Conservation (phyloP, 345 rosid genomes). For the Noccaea bulbosa region DNA sequence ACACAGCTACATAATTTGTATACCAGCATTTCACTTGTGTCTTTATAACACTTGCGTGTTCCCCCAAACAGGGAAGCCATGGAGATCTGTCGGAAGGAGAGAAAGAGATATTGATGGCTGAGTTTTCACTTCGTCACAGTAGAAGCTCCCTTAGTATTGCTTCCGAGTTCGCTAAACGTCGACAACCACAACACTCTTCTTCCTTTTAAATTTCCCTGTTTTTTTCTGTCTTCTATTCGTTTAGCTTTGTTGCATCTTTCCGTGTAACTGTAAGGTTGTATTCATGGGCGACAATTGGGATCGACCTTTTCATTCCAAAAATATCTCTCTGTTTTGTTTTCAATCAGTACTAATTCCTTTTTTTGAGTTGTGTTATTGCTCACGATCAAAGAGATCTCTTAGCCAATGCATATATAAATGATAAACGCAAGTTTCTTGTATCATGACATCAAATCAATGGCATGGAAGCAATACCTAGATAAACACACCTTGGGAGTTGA, state of each 20-base stretch:
- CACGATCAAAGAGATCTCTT: too few relatives aligned
- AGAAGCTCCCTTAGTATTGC: slow-evolving; percentile 68
- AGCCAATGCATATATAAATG: too few relatives aligned
- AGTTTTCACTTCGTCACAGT: slow-evolving; percentile 87
- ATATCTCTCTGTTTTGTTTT: too few relatives aligned
- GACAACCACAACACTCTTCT: slow-evolving; percentile 19
- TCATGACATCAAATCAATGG: slow-evolving; percentile 19
- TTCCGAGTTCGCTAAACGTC: slow-evolving; percentile 68
- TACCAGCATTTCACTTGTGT: neutral
- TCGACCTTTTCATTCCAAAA: too few relatives aligned
- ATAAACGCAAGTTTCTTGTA: too few relatives aligned
- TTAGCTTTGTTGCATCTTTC: too few relatives aligned
- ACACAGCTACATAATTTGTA: too few relatives aligned
- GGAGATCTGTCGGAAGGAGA: slow-evolving; percentile 80
- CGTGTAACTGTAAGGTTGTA: neutral
- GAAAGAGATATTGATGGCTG: slow-evolving; percentile 77
- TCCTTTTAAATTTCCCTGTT: neutral
- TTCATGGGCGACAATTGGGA: too few relatives aligned
- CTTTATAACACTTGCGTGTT: neutral
- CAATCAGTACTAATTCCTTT: too few relatives aligned
- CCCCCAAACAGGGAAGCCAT: slow-evolving; percentile 63
- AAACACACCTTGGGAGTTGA: neutral
- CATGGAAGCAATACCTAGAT: slow-evolving; percentile 1
- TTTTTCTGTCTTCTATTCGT: neutral
- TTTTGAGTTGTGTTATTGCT: too few relatives aligned